Evolutionary conservation across 805 yeast genomes (phyloP), one percentile per base, ranked within the genome.

Genomic region (Yamadazyma akitaensis): DNA sequence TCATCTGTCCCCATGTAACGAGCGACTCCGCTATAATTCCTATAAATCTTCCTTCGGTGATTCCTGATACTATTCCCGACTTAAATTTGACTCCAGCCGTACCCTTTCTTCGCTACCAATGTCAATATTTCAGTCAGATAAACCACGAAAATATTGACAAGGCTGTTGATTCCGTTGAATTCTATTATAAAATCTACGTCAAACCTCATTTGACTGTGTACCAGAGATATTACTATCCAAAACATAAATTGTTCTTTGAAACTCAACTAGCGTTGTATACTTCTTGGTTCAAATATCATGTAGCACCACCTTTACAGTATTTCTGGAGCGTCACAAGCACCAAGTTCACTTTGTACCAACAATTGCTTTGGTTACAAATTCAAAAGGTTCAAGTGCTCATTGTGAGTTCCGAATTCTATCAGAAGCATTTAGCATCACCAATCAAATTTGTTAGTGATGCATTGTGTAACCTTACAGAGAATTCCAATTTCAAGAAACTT

Each of bases 401-500:
- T 9, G 32, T 43, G n/a, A 32, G 37, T 21, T 41, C 52, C 1
- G 10, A 31, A 2, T 32, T 40, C 26, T 48, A 48, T 37, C 25
- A 43, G 35, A 18, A 13, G 5, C 50, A 41, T 37, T 33, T 46
- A 2, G 40, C 41, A 24, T 19, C 44, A 10, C 31, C 24, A 24
- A n/a, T 46, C 13, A 35, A 33, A 31, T 26, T 16, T 9, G 14
- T 41, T 5, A 35, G 40, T 2, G 28, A 30, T 13, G 34, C 32
- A 11, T 21, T 44, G 12, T 35, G 24, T 31, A 43, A 37, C 5
- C 48, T 54, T 18, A 33, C 48, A 13, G 52, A 50, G 25, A 49
- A 47, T 16, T 45, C 51, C 13, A 45, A 50, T 24, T 37, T 49
- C 31, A 32, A 49, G 36, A 53, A 57, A 31, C 56, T 64, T 35